Percentiles rank a stretch among this genome's conserved stretches.
phyloP scores from a whole-genome alignment of 106 monocot species.

The Gastrodia elata region DNA sequence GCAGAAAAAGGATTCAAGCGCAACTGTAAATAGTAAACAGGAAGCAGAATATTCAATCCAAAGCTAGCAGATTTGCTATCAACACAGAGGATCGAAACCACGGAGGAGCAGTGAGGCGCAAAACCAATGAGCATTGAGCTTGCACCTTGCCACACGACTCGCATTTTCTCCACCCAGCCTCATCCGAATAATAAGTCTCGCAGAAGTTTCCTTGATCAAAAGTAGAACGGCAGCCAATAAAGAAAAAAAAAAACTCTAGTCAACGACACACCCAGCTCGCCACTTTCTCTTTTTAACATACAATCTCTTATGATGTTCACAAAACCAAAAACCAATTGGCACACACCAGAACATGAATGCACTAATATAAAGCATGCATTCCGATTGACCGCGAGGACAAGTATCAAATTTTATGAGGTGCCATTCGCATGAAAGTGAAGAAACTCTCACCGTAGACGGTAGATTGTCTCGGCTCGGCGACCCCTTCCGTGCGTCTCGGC shows the following conservation, averaged over 20 bases:
- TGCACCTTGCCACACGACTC: slow-evolving; percentile 53
- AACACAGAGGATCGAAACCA: no score
- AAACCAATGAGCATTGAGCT: background rate
- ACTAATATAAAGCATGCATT: no score
- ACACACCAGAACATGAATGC: no score
- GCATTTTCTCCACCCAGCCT: slow-evolving; percentile 58
- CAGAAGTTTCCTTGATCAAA: slow-evolving; percentile 56
- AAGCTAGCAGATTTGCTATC: background rate
- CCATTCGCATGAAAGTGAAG: no score
- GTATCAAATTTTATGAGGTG: no score
- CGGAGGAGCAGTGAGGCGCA: no score
- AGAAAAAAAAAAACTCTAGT: background rate
- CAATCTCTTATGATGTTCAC: no score
- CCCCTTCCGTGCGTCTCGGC: no score
- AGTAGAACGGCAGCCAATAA: slow-evolving; percentile 12
- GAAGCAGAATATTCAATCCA: background rate
- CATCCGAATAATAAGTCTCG: slow-evolving; percentile 41
- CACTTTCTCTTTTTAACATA: background rate
- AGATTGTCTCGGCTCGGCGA: no score
- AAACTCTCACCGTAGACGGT: no score
- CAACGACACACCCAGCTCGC: background rate
- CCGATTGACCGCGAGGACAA: no score
- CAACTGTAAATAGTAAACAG: background rate
- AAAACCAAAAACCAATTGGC: no score
- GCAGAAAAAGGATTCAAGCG: background rate